phyloP scores from a whole-genome alignment of 805 yeast genomes.

The Trichomonascus vanleenenianus region DNA sequence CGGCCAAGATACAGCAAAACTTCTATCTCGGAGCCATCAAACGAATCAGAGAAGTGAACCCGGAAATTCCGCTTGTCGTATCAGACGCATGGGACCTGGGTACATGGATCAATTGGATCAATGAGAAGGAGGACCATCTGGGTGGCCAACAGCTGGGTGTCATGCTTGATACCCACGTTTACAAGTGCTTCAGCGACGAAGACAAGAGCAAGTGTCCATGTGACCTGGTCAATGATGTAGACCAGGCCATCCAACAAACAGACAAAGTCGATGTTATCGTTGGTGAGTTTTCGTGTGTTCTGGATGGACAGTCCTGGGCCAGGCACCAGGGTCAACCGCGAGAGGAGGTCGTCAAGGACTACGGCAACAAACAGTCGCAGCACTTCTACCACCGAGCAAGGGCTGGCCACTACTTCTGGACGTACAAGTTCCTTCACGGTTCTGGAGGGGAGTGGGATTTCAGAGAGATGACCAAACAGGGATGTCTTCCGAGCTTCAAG shows the following conservation, averaged over 20 bases:
- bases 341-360: slow-evolving; percentile 47
- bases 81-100: slow-evolving; percentile 94
- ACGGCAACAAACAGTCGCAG: slow-evolving; percentile 49
- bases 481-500: slow-evolving; percentile 39
- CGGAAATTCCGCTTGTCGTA: slow-evolving; percentile 59
- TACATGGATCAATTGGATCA: slow-evolving; percentile 65
- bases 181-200: slow-evolving; percentile 72
- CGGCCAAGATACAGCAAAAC: slow-evolving; percentile 33
- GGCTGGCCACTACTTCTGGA: slow-evolving; percentile 85
- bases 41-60: slow-evolving; percentile 49
- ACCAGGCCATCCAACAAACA: slow-evolving; percentile 26
- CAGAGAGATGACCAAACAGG: slow-evolving; percentile 61
- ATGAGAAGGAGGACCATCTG: slow-evolving; percentile 25
- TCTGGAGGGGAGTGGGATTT: slow-evolving; percentile 98
- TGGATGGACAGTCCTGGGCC: slow-evolving; percentile 72
- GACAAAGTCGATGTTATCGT: slow-evolving; percentile 60
- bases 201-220: slow-evolving; percentile 63
- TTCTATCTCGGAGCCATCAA: slow-evolving; percentile 62
- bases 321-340: slow-evolving; percentile 39
- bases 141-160: slow-evolving; percentile 41
- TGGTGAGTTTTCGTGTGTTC: slow-evolving; percentile 87
- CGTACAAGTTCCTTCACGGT: slow-evolving; percentile 77
- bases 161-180: slow-evolving; percentile 76
- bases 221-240: slow-evolving; percentile 52
- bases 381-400: slow-evolving; percentile 46